These are phyloP conservation scores for Tulasnella sp. DNA, from an alignment of 768 basidiomycete species.

Conservation along the genomic window DNA sequence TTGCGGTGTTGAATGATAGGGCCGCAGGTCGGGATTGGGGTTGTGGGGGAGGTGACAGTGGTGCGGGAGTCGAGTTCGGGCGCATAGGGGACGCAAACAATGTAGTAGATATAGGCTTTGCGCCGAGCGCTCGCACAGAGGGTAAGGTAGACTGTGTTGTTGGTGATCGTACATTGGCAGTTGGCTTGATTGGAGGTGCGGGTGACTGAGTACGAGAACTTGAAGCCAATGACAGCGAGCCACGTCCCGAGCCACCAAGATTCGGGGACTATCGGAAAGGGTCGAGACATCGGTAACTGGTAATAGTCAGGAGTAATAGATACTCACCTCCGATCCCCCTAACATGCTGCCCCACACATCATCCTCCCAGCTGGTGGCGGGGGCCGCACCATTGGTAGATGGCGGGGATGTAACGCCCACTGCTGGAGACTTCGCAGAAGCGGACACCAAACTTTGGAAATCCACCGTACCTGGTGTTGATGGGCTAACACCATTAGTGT, in stretches of 20 bases:
- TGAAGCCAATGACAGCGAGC: not conserved
- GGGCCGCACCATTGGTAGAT: conserved; percentile 19
- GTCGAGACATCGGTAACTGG: conserved; percentile 16
- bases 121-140: conserved; percentile 3
- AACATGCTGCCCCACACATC: conserved; percentile 79
- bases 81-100: not conserved
- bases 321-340: conserved; percentile 27
- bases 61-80: conserved; percentile 1
- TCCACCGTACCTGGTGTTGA: conserved; percentile 43
- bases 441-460: conserved; percentile 70
- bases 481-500: conserved; percentile 29
- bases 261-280: conserved; percentile 23
- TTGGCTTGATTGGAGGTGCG: not conserved
- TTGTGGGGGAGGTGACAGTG: conserved; percentile 9
- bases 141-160: not conserved
- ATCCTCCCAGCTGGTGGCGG: conserved; percentile 54
- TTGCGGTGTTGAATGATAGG: not conserved
- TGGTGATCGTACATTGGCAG: not conserved
- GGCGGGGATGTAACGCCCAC: conserved; percentile 23
- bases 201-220: conserved; percentile 17
- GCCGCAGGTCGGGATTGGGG: not conserved
- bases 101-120: not conserved
- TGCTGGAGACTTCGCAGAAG: conserved; percentile 26
- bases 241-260: not conserved
- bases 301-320: not conserved